Base-by-base conservation (phyloP, 2,329 filamentous ascomycete genomes). In the Tolypocladium pustulatum region DNA sequence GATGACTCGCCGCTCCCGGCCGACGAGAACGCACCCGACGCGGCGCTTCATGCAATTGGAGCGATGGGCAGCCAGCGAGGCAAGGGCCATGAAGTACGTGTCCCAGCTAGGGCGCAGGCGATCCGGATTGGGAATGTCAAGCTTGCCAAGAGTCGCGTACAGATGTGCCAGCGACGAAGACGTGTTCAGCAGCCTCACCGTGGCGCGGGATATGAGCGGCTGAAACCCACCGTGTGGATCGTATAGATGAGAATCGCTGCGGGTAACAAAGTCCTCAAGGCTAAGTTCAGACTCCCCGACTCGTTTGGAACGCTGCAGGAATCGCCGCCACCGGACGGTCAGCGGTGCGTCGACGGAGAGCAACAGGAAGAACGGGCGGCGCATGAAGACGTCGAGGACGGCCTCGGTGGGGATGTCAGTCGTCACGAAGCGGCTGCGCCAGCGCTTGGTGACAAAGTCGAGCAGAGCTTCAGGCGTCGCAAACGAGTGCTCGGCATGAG, bases 1-100 rank as follows among this genome's bases (percentile, higher is more conserved):
- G 65, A 97, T 90, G 62, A 99, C 94, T 65, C 92, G 84, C 67
- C 86, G 87, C 68, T 91, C 87, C 62, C 88, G 81, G 60, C 79
- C 78, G 38, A 97, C 92, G 12, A 99, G 81, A 8, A 97, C 94
- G 74, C 92, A 97, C 9, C 94, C 94, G 1, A 99, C 94, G 63
- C 93, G 86, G 36, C 94, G 83, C 76, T 97, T 97, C 94, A 99
- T 99, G 78, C 94, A 99, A 73, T 99, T 99, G 69, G 87, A 91
- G 63, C 94, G 84, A 65, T 91, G 88, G 0, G 93, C 90, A 9
- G 94, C 94, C 54, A 99, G 84, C 38, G 89, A 91, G 6, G 94
- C 92, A n/a, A 99, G 80, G 46, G 90, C 85, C 94, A 99, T 99
- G 71, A 99, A 99, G 76, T 99, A 99, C 67, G 89, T 87, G 73